These are phyloP conservation scores for Benincasa hispida DNA, from an alignment of 306 rosid species.

Conservation along the genomic window DNA sequence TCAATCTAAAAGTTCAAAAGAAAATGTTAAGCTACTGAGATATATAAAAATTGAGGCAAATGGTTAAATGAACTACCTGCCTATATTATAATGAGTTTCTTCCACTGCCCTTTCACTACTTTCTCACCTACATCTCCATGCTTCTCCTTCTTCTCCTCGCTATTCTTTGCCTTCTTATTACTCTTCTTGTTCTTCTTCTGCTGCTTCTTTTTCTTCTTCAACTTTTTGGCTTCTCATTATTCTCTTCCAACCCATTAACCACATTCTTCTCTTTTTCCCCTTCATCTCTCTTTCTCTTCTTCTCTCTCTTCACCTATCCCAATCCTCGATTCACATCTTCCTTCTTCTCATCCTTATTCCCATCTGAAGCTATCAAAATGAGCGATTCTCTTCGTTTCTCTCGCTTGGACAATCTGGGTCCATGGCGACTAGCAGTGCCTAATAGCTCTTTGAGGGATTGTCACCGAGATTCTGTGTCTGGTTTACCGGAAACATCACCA, in stretches of 20 bases:
- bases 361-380: slow-evolving; percentile 16
- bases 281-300: slow-evolving; percentile 14
- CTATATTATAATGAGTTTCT: slow-evolving; percentile 18
- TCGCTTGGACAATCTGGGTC: slow-evolving; percentile 57
- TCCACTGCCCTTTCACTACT: slow-evolving; percentile 11
- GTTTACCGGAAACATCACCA: slow-evolving; percentile 9
- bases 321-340: slow-evolving; percentile 10
- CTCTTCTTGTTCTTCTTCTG: slow-evolving; percentile 8
- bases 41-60: not conserved
- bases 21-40: not conserved
- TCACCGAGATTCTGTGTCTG: slow-evolving; percentile 6
- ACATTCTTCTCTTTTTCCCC: slow-evolving; percentile 23
- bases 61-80: slow-evolving; percentile 29
- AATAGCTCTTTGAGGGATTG: slow-evolving; percentile 34
- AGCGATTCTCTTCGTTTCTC: slow-evolving; percentile 44
- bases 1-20: not conserved
- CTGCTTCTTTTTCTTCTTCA: slow-evolving; percentile 19
- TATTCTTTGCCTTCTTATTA: slow-evolving; percentile 12
- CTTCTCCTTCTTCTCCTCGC: slow-evolving; percentile 15
- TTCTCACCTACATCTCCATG: slow-evolving; percentile 18
- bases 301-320: slow-evolving; percentile 11
- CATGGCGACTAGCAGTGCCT: slow-evolving; percentile 23
- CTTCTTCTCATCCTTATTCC: slow-evolving; percentile 3
- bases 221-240: slow-evolving; percentile 19
- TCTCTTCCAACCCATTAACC: slow-evolving; percentile 12